These are phyloP conservation scores for Mycena indigotica DNA, from an alignment of 768 basidiomycete genomes.

Conservation along the genomic window DNA sequence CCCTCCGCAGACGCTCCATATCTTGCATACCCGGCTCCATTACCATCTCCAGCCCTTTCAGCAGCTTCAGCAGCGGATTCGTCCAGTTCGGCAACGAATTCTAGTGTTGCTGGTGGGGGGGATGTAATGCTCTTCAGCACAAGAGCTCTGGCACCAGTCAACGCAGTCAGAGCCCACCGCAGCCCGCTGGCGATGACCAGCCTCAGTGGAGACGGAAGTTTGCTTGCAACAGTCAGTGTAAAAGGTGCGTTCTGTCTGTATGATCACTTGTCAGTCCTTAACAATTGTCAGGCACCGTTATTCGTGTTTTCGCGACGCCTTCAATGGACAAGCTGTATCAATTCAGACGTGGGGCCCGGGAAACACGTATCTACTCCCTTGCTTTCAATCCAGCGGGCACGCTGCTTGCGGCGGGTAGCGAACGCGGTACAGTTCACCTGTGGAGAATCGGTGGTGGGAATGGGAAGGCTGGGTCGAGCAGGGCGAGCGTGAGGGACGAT, in stretches of 20 bases:
- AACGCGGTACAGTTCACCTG: constrained; percentile 95
- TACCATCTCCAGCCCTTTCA: constrained; percentile 77
- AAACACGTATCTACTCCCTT: constrained; percentile 79
- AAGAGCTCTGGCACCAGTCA: constrained; percentile 85
- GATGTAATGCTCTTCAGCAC: constrained; percentile 97
- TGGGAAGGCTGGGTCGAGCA: not conserved
- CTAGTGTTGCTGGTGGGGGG: constrained; percentile 53
- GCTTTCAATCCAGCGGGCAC: constrained; percentile 82
- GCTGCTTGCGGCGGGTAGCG: constrained; percentile 87
- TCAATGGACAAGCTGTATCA: constrained; percentile 93
- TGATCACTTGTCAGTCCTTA: constrained; percentile 31
- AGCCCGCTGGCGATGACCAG: constrained; percentile 85
- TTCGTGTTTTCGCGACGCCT: constrained; percentile 91
- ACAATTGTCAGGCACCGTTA: constrained; percentile 98
- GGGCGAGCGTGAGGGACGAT: constrained; percentile 1
- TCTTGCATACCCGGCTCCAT: constrained; percentile 94
- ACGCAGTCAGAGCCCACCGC: constrained; percentile 98
- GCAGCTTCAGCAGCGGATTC: constrained; percentile 43
- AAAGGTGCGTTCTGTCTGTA: constrained; percentile 13
- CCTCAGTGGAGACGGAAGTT: constrained; percentile 82
- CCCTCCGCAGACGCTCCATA: constrained; percentile 92
- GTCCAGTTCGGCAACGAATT: constrained; percentile 38
- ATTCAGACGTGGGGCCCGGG: constrained; percentile 88
- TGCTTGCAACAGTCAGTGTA: constrained; percentile 78
- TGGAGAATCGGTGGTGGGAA: constrained; percentile 34